Evolutionary conservation across 106 monocot species (phyloP).

Genomic region (Dactylorhiza incarnata): DNA sequence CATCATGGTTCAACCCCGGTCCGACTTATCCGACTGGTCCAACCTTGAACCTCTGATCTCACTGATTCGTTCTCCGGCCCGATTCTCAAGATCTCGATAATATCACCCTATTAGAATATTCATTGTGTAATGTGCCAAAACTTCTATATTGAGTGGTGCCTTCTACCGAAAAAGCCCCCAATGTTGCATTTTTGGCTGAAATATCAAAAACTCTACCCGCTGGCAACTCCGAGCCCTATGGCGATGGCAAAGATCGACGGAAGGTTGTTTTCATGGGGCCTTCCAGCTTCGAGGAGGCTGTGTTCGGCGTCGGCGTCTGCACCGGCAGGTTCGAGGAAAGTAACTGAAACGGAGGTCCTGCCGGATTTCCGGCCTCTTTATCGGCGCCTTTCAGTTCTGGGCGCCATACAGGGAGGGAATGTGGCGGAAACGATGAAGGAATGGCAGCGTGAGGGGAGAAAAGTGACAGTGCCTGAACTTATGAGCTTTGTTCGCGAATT

Average conservation of each 20-base stretch:
- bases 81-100: no score
- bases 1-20: no score
- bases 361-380: constrained; percentile 23
- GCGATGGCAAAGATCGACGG: background rate
- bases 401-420: constrained; percentile 25
- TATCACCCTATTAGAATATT: no score
- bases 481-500: constrained; percentile 34
- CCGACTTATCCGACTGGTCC: no score
- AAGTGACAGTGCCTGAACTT: constrained; percentile 16
- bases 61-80: no score
- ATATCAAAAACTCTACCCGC: background rate
- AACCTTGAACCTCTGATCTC: no score
- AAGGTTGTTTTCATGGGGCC: background rate
- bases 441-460: constrained; percentile 42
- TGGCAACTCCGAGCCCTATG: background rate
- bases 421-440: constrained; percentile 38
- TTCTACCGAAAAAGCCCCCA: no score
- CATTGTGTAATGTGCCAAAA: no score
- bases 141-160: no score
- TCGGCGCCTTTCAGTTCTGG: constrained; percentile 37
- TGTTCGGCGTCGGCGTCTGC: constrained; percentile 8
- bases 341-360: background rate
- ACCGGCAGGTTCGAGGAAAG: background rate
- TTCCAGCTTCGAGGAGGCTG: constrained; percentile 15
- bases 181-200: no score